Conservation (phyloP, 2,329 filamentous ascomycete species). For the Bisporella sp. region DNA sequence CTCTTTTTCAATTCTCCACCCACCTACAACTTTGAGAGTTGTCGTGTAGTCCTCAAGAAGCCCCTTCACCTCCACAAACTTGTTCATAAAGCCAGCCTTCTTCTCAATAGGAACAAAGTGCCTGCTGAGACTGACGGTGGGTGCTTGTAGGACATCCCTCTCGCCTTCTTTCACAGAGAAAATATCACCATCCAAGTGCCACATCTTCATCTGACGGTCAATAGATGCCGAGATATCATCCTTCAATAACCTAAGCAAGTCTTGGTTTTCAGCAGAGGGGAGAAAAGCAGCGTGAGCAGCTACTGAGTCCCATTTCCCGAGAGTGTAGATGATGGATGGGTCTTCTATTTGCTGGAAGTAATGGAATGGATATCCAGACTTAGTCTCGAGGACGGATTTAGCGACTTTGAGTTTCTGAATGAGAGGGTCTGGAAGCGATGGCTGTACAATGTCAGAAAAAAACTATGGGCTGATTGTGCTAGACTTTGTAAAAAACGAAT, state of each 20-base stretch:
- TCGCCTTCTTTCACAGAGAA: background rate
- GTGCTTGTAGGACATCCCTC: slow-evolving; percentile 6
- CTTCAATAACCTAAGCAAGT: slow-evolving; percentile 29
- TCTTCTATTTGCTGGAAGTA: slow-evolving; percentile 38
- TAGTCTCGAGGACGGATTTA: slow-evolving; percentile 22
- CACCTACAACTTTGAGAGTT: slow-evolving; percentile 8
- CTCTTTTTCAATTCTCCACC: slow-evolving; percentile 17
- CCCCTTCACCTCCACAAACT: slow-evolving; percentile 5
- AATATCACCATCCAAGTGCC: slow-evolving; percentile 33
- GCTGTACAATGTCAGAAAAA: background rate
- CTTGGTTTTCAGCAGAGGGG: slow-evolving; percentile 34
- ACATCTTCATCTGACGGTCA: slow-evolving; percentile 26
- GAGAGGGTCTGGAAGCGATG: slow-evolving; percentile 17
- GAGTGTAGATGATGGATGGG: slow-evolving; percentile 33
- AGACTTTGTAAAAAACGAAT: no score
- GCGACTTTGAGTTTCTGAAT: slow-evolving; percentile 29
- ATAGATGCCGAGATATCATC: slow-evolving; percentile 14
- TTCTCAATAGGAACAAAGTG: slow-evolving; percentile 8
- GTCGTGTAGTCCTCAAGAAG: slow-evolving; percentile 7
- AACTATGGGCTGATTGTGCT: no score
- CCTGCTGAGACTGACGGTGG: slow-evolving; percentile 9
- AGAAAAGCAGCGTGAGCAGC: slow-evolving; percentile 37
- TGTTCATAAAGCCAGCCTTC: slow-evolving; percentile 6
- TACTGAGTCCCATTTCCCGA: slow-evolving; percentile 39
- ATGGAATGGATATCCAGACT: slow-evolving; percentile 30